Evolutionary conservation across 2,329 filamentous ascomycete genomes (phyloP).

Genomic region (Gnomoniopsis sp.): DNA sequence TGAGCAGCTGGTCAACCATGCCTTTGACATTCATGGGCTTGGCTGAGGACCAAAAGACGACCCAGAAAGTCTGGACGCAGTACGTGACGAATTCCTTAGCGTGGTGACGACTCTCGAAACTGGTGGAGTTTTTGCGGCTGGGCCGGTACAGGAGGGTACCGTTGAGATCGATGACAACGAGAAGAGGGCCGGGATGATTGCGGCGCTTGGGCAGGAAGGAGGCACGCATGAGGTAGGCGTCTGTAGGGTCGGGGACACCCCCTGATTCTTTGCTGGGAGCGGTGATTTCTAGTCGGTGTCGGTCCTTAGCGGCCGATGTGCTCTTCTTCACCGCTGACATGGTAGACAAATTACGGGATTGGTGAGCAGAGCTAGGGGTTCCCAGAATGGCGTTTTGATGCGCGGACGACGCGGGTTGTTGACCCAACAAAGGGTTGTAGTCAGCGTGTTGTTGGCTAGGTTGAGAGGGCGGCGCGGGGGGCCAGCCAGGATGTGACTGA

Average conservation of each 20-base stretch:
- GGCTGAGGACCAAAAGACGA: slow-evolving; percentile 92
- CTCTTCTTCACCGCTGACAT: neutral
- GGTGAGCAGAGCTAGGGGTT: neutral
- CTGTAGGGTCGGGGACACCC: slow-evolving; percentile 58
- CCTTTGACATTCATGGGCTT: slow-evolving; percentile 65
- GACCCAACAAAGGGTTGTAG: neutral
- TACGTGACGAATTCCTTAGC: slow-evolving; percentile 68
- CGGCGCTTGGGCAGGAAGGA: slow-evolving; percentile 38
- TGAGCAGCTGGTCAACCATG: slow-evolving; percentile 66
- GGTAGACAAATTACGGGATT: neutral
- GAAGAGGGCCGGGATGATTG: slow-evolving; percentile 55
- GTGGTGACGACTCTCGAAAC: slow-evolving; percentile 65
- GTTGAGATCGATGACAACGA: slow-evolving; percentile 90
- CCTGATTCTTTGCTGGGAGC: slow-evolving; percentile 43
- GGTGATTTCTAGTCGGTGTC: slow-evolving; percentile 13
- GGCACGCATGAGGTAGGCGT: slow-evolving; percentile 58
- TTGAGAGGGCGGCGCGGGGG: neutral
- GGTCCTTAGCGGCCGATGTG: slow-evolving; percentile 18
- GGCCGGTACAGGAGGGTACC: slow-evolving; percentile 81
- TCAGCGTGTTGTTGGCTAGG: neutral
- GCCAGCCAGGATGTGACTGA: neutral
- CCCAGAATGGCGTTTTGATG: neutral
- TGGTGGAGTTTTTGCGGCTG: slow-evolving; percentile 41
- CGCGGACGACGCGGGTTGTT: neutral
- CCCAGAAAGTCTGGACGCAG: slow-evolving; percentile 69